phyloP scores from a whole-genome alignment of 1,139 yeast genomes.

The Candida pseudocylindracea region DNA sequence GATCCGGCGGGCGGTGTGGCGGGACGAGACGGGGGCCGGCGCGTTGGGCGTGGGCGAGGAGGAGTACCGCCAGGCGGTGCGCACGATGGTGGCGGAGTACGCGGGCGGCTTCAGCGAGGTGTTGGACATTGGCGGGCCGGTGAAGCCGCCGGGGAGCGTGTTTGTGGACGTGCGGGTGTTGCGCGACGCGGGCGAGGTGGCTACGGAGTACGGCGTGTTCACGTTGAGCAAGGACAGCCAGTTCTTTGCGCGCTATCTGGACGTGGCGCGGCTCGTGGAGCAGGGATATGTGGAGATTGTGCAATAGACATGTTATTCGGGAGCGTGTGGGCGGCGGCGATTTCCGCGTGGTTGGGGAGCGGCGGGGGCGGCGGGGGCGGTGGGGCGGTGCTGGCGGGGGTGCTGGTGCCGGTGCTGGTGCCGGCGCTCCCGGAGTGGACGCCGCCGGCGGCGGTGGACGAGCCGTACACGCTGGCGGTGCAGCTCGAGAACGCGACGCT shows the following conservation, averaged over 20 bases:
- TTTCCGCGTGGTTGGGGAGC: no score
- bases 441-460: background rate
- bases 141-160: constrained; percentile 79
- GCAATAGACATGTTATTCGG: no score
- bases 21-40: constrained; percentile 16
- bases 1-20: constrained; percentile 56
- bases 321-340: no score
- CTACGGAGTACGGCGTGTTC: constrained; percentile 92
- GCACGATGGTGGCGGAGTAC: constrained; percentile 49
- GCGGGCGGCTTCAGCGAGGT: constrained; percentile 57
- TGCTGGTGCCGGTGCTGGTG: background rate
- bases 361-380: no score
- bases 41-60: constrained; percentile 52
- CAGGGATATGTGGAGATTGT: constrained; percentile 62
- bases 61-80: constrained; percentile 52
- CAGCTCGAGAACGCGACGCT: constrained; percentile 29
- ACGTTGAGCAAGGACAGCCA: constrained; percentile 90
- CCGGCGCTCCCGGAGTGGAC: background rate
- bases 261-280: constrained; percentile 81
- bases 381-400: background rate
- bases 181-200: constrained; percentile 91
- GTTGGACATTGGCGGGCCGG: constrained; percentile 68
- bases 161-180: constrained; percentile 86
- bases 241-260: constrained; percentile 81
- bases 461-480: background rate